Evolutionary conservation across 2,329 filamentous ascomycete genomes (phyloP), one percentile per base, ranked within the genome.

Genomic region (Purpureocillium lavendulum): DNA sequence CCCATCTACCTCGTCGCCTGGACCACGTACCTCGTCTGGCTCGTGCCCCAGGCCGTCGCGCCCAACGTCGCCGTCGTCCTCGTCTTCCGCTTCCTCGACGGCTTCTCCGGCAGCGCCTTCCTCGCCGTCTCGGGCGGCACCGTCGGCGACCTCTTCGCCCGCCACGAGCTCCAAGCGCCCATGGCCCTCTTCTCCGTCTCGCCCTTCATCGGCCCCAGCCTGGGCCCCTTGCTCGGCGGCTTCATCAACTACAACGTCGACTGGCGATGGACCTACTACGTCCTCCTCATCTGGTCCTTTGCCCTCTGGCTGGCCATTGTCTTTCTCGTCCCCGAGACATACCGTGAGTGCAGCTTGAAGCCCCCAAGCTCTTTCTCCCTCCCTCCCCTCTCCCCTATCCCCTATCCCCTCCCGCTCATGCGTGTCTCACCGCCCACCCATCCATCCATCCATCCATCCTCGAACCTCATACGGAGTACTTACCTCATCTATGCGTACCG

Each of bases 201-300:
- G 2, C 81, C 80, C 1, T 84, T 84, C 57, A 62, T 77, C 45
- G 70, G 87, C 50, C 71, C 79, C 0, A 70, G 68, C 8, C 49
- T 78, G 3, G 77, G 79, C 0, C 77, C 78, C 1, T 47, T 82
- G 13, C 57, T 84, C 14, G 87, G 86, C 8, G 87, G 87, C 7
- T 88, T 94, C 58, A 87, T 94, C 58, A 90, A 90, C 57, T 77
- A 82, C 49, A 77, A 82, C 50, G 73, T 71, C 4, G 65, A 68
- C 40, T 95, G 87, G 82, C 69, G 84, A 38, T 92, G 85, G 85
- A 84, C 82, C 0, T 89, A 92, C 60, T 95, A 89, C 55, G 72
- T 88, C 4, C 67, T 94, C 43, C 63, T 94, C 37, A 94, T 95
- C 37, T 94, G 87, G 87, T 72, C 80, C 2, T 76, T 70, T n/a